Evolutionary conservation across 2,329 filamentous ascomycete species (phyloP).

Genomic region (Alternaria brassicicola): DNA sequence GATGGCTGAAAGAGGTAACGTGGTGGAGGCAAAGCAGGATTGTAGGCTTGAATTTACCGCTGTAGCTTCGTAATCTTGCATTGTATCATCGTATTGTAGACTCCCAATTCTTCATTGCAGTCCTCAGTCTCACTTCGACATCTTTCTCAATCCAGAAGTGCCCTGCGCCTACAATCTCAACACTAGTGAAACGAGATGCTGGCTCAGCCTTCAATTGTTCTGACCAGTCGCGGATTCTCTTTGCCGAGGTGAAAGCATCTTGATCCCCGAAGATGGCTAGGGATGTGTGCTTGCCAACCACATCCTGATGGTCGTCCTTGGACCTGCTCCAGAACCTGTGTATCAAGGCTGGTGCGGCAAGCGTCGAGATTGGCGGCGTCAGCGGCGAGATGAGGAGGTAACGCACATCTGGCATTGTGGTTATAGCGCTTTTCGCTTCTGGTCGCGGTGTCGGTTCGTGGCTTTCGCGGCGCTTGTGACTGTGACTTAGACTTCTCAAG

Average conservation of each 20-base stretch:
- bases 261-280: conserved; percentile 76
- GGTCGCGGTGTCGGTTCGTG: conserved; percentile 12
- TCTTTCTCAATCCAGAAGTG: conserved; percentile 58
- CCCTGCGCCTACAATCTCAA: conserved; percentile 56
- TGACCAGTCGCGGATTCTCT: conserved; percentile 71
- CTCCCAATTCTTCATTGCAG: conserved; percentile 51
- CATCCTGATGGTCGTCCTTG: conserved; percentile 16
- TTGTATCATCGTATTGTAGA: conserved; percentile 34
- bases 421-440: neutral
- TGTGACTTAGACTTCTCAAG: conserved; percentile 39
- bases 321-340: conserved; percentile 36
- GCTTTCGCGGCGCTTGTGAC: conserved; percentile 27
- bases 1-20: too few species aligned
- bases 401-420: conserved; percentile 30
- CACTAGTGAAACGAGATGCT: conserved; percentile 46
- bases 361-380: conserved; percentile 50
- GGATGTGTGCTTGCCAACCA: conserved; percentile 50
- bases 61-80: neutral
- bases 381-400: conserved; percentile 58
- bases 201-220: conserved; percentile 54
- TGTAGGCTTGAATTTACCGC: too few species aligned
- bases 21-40: too few species aligned
- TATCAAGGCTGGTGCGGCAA: conserved; percentile 42
- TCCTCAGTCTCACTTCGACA: conserved; percentile 49
- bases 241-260: conserved; percentile 73